These are phyloP conservation scores for Pachyrhizus erosus DNA, from an alignment of 306 rosid species.

Conservation along the genomic window DNA sequence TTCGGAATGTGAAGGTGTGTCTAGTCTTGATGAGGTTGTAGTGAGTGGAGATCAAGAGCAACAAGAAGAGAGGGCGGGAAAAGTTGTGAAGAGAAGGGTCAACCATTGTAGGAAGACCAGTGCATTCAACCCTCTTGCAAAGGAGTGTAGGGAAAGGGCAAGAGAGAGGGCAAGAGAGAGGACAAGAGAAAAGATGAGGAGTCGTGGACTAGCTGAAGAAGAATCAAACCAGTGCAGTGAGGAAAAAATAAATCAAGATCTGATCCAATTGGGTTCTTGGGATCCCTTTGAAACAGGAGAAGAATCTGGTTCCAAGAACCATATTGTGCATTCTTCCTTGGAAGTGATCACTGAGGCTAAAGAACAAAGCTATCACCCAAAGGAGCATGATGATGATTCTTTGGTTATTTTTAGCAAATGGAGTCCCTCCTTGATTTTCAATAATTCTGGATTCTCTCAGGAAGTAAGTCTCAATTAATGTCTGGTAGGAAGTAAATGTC, in stretches of 20 bases:
- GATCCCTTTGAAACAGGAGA: neutral
- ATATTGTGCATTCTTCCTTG: neutral
- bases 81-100: neutral
- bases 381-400: conserved; percentile 18
- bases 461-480: conserved; percentile 9
- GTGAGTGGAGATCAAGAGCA: neutral
- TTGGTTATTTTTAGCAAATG: conserved; percentile 8
- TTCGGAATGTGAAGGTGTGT: conserved; percentile 22
- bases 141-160: conserved; percentile 30
- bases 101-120: neutral
- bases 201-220: neutral
- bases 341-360: conserved; percentile 8
- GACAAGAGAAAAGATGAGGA: conserved; percentile 22
- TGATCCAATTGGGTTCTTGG: neutral
- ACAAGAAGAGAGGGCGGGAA: neutral
- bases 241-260: neutral
- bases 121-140: neutral
- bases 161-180: conserved; percentile 37
- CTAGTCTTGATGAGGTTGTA: conserved; percentile 30
- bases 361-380: neutral
- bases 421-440: conserved; percentile 10
- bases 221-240: neutral
- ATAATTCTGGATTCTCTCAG: neutral
- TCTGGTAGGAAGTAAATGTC: conserved; percentile 8
- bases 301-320: neutral